Conservation (phyloP, 495 filamentous ascomycete genomes). For the Hypomontagnella monticulosa region DNA sequence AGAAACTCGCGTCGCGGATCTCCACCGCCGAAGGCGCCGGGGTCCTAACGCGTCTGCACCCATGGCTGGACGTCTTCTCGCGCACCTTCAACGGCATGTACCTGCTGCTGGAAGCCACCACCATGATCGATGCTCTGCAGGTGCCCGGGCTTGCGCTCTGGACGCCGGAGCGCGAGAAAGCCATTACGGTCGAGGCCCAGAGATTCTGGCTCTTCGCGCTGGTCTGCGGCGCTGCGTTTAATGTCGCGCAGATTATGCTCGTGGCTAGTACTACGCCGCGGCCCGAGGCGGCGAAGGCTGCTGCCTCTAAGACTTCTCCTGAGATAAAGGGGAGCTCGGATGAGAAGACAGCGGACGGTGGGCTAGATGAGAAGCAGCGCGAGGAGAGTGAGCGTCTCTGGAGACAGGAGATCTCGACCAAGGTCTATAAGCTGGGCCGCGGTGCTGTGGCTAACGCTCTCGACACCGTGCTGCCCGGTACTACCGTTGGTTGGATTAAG, state of each 20-base stretch:
- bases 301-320: neutral
- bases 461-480: conserved; percentile 66
- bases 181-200: conserved; percentile 62
- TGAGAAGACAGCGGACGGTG: neutral
- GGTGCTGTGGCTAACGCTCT: conserved; percentile 62
- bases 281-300: conserved; percentile 4
- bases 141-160: conserved; percentile 56
- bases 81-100: conserved; percentile 59
- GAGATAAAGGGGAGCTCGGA: no score
- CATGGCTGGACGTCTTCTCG: conserved; percentile 51
- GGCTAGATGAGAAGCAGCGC: conserved; percentile 18
- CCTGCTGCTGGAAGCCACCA: conserved; percentile 56
- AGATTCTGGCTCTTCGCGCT: conserved; percentile 73
- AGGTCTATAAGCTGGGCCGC: conserved; percentile 43
- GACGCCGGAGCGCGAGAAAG: conserved; percentile 38
- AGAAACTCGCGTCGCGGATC: conserved; percentile 36
- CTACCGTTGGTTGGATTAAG: conserved; percentile 64
- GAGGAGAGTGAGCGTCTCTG: conserved; percentile 14
- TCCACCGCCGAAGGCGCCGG: neutral
- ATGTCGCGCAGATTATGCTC: conserved; percentile 40
- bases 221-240: conserved; percentile 43
- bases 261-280: conserved; percentile 29
- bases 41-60: neutral
- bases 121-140: conserved; percentile 56
- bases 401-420: conserved; percentile 29